A percentile compares a stretch with the other conserved stretches of the same genome.
Evolutionary conservation across 2,329 filamentous ascomycete species (phyloP).

Genomic region (Tolypocladium ophioglossoides): DNA sequence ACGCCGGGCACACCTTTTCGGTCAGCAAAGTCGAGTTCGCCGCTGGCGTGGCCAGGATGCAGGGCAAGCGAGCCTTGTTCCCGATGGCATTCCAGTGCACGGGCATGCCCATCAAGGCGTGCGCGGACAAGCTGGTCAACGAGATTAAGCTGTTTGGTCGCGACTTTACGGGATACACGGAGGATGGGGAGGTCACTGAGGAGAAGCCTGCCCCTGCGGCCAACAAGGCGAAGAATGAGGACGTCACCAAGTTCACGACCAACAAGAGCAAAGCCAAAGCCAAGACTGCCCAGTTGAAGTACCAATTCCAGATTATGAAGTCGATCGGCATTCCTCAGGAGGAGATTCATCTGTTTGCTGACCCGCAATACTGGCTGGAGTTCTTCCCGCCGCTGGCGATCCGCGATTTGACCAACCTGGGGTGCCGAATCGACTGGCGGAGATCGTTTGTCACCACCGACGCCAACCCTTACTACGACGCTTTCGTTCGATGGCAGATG

Average conservation of each 20-base stretch:
- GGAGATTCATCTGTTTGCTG: slow-evolving; percentile 88
- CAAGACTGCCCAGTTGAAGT: slow-evolving; percentile 89
- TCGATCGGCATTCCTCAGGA: slow-evolving; percentile 77
- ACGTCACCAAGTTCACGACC: slow-evolving; percentile 81
- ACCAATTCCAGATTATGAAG: slow-evolving; percentile 92
- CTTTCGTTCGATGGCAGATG: slow-evolving; percentile 97
- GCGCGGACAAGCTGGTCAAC: slow-evolving; percentile 84
- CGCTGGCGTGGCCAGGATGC: slow-evolving; percentile 77
- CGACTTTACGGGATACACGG: slow-evolving; percentile 69
- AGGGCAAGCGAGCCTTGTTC: slow-evolving; percentile 78
- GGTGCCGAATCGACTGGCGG: slow-evolving; percentile 85
- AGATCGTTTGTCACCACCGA: slow-evolving; percentile 90
- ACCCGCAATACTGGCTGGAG: slow-evolving; percentile 84
- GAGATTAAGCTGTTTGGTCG: slow-evolving; percentile 85
- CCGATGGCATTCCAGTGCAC: slow-evolving; percentile 89
- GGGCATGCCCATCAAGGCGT: slow-evolving; percentile 96
- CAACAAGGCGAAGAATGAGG: slow-evolving; percentile 61
- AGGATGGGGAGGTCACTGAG: slow-evolving; percentile 34
- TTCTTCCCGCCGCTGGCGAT: slow-evolving; percentile 60
- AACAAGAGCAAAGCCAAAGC: slow-evolving; percentile 88
- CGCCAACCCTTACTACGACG: slow-evolving; percentile 92
- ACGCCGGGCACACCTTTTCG: slow-evolving; percentile 89
- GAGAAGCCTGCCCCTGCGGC: slow-evolving; percentile 43
- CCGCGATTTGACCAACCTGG: slow-evolving; percentile 72
- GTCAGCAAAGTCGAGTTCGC: slow-evolving; percentile 90